Percentiles rank a stretch among this genome's conserved stretches.
These are phyloP conservation scores for Coleophoma crateriformis DNA, from an alignment of 2,329 filamentous ascomycete genomes.

Conservation along the genomic window DNA sequence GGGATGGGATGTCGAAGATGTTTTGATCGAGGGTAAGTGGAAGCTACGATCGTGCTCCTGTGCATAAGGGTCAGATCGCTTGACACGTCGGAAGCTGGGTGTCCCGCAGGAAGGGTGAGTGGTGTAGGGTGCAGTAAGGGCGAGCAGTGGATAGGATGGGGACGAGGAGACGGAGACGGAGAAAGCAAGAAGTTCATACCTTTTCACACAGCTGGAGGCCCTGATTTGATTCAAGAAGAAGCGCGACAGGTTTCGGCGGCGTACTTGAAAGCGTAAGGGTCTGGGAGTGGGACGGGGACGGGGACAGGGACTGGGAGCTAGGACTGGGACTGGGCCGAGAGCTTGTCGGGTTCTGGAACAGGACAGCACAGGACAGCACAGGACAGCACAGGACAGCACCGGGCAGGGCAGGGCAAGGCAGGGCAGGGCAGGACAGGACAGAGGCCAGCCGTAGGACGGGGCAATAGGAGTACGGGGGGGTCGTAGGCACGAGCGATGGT, in stretches of 20 bases:
- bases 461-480: too few relatives aligned
- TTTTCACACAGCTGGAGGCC: not conserved
- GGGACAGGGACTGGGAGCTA: too few relatives aligned
- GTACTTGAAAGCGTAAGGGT: not conserved
- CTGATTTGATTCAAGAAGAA: not conserved
- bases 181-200: not conserved
- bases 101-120: slow-evolving; percentile 11
- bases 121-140: not conserved
- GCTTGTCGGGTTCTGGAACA: not conserved
- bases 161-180: not conserved
- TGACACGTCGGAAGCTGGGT: slow-evolving; percentile 21
- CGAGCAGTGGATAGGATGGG: not conserved
- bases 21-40: slow-evolving; percentile 8
- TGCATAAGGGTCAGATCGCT: slow-evolving; percentile 21
- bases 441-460: too few relatives aligned
- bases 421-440: not conserved
- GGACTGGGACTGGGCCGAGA: too few relatives aligned
- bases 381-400: not conserved
- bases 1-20: slow-evolving; percentile 9
- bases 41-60: not conserved
- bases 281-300: not conserved
- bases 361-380: not conserved
- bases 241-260: not conserved
- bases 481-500: too few relatives aligned
- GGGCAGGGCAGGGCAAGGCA: not conserved